phyloP scores from a whole-genome alignment of 495 filamentous ascomycete genomes.

The Talaromyces thailandensis region DNA sequence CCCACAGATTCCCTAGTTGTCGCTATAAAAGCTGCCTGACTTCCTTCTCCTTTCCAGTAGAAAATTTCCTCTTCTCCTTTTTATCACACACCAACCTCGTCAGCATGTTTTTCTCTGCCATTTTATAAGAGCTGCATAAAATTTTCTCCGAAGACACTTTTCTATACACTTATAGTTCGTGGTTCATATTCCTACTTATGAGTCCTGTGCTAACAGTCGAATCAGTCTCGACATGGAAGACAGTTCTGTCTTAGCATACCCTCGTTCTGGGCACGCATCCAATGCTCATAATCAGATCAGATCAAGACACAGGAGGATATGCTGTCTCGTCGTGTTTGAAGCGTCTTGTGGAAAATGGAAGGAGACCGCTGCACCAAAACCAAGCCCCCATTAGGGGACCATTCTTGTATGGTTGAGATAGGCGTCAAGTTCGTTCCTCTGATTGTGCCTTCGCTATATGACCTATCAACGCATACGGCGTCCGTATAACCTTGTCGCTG shows the following conservation, averaged over 20 bases:
- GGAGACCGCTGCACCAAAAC: not conserved
- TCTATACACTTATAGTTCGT: not conserved
- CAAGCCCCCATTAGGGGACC: not conserved
- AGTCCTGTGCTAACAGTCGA: not conserved
- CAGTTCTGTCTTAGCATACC: not conserved
- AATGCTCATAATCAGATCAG: not conserved
- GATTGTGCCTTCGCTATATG: too few relatives aligned
- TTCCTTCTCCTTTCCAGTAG: not conserved
- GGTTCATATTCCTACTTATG: not conserved
- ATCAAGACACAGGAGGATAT: not conserved
- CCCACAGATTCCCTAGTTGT: not conserved
- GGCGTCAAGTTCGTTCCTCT: not conserved
- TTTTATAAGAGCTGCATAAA: not conserved
- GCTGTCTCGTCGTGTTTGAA: not conserved
- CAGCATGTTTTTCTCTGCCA: not conserved
- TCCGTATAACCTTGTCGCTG: too few relatives aligned
- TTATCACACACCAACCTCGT: not conserved
- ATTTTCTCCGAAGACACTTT: too few relatives aligned
- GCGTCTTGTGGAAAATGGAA: not conserved
- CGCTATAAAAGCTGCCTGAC: not conserved
- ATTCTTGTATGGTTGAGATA: not conserved
- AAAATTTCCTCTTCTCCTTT: not conserved
- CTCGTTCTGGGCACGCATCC: not conserved
- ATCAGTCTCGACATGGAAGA: not conserved
- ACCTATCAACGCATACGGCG: too few relatives aligned